Percentiles rank a stretch among this genome's conserved stretches.
Evolutionary conservation across 352 stramenopile species (phyloP).

Genomic region (Phytophthora agathidicida): DNA sequence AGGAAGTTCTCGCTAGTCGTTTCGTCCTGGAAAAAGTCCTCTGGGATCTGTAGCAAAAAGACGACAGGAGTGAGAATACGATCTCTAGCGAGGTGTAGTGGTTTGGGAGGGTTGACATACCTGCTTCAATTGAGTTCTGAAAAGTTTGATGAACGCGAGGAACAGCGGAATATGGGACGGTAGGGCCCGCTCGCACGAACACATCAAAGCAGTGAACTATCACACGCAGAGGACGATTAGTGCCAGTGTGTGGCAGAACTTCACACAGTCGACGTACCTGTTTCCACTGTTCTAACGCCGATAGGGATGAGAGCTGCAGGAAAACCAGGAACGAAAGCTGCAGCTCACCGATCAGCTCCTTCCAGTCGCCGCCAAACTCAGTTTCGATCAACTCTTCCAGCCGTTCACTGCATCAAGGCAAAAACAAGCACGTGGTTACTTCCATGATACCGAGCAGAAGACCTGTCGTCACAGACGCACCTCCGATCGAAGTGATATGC

Average conservation of each 20-base stretch:
- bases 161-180: conserved; percentile 51
- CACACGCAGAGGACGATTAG: background rate
- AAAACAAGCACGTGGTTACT: background rate
- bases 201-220: conserved; percentile 68
- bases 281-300: conserved; percentile 94
- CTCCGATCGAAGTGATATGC: conserved; percentile 82
- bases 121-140: conserved; percentile 64
- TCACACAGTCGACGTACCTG: conserved; percentile 44
- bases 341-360: conserved; percentile 91
- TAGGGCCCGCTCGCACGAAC: conserved; percentile 64
- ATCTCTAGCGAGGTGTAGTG: background rate
- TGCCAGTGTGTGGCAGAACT: background rate
- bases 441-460: background rate
- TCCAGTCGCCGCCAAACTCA: conserved; percentile 57
- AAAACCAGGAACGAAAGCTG: conserved; percentile 95
- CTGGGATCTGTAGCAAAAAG: conserved; percentile 52
- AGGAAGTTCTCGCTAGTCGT: conserved; percentile 68
- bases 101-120: no score
- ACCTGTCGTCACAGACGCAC: conserved; percentile 28
- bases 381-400: conserved; percentile 52
- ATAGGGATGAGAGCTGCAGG: conserved; percentile 92
- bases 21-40: conserved; percentile 78
- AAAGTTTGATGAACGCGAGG: conserved; percentile 58
- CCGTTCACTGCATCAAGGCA: conserved; percentile 37
- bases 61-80: background rate